These are phyloP conservation scores for Alternaria sp. DNA, from an alignment of 2,329 filamentous ascomycete genomes.

Conservation along the genomic window DNA sequence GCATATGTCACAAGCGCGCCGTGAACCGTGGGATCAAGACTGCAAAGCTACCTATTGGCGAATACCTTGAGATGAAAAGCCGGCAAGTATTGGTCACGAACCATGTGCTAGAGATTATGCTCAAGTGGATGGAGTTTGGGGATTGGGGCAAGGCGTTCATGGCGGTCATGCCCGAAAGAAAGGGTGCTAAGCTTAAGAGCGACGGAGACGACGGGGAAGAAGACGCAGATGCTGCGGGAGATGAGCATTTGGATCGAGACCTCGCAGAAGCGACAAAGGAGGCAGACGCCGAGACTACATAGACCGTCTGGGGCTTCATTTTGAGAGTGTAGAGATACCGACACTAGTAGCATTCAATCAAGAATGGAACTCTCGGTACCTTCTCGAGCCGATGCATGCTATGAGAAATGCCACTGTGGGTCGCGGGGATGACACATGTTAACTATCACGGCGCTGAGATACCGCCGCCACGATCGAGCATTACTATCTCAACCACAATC, in stretches of 20 bases:
- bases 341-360: neutral
- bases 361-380: neutral
- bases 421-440: neutral
- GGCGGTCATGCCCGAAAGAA: conserved; percentile 86
- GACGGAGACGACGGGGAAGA: conserved; percentile 22
- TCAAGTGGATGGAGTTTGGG: conserved; percentile 85
- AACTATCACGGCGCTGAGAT: neutral
- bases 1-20: conserved; percentile 86
- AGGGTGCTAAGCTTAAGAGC: conserved; percentile 73
- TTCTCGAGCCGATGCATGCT: neutral
- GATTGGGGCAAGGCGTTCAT: conserved; percentile 93
- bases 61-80: conserved; percentile 90
- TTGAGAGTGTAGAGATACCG: neutral
- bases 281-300: neutral
- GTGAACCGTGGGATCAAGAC: conserved; percentile 78
- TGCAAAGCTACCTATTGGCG: conserved; percentile 90
- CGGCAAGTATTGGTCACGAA: conserved; percentile 89
- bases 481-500: neutral
- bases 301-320: neutral
- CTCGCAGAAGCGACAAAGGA: conserved; percentile 9
- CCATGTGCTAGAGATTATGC: conserved; percentile 96
- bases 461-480: neutral
- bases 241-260: conserved; percentile 4
- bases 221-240: conserved; percentile 14
- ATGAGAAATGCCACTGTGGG: neutral